Base-by-base conservation (phyloP, 1,284 basidiomycete species). In the Irpex sp. region DNA sequence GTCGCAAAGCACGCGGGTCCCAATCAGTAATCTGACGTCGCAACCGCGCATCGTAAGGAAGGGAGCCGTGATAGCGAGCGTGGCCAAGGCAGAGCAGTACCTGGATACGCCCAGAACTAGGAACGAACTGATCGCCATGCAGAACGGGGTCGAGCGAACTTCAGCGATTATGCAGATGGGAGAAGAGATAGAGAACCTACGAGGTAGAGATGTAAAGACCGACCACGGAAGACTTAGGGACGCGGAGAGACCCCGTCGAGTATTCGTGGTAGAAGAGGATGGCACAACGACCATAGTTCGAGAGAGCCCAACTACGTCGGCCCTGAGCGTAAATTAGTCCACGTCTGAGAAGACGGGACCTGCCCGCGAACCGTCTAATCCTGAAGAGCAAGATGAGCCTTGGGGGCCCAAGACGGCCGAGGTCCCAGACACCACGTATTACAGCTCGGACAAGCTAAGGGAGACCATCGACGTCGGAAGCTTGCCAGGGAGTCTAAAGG, bases 321-420 rank as follows among this genome's bases (percentile, higher is more conserved):
- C 13, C n/a, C n/a, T 17, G n/a, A 47, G 13, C 44, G n/a, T 13
- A 47, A 17, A 17, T 17, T 47, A 11, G 13, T 31, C 31, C 31
- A 17, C 44, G 44, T 17, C 44, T 47, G 44, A 47, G 44, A 47
- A 47, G 44, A 17, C 44, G 44, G 44, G 44, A 47, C 31, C 31
- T 31, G 31, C 31, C 31, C 31, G 31, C 31, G 44, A 47, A 17
- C n/a, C 44, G n/a, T 47, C 44, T 31, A 47, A 17, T 47, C 44
- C 13, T 15, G 11, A 34, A 55, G 19, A 36, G 36, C 15, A 57
- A 62, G 21, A 13, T 47, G 31, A 31, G 31, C 31, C 31, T 7
- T 59, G 57, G 44, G 62, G 62, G 11, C 62, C 62, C 7, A 63
- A 63, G 38, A 60, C 58, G 37, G 58, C 62, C 6, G 62, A 59